Conservation (phyloP, 2,329 filamentous ascomycete genomes). For the Plenodomus lindquistii region DNA sequence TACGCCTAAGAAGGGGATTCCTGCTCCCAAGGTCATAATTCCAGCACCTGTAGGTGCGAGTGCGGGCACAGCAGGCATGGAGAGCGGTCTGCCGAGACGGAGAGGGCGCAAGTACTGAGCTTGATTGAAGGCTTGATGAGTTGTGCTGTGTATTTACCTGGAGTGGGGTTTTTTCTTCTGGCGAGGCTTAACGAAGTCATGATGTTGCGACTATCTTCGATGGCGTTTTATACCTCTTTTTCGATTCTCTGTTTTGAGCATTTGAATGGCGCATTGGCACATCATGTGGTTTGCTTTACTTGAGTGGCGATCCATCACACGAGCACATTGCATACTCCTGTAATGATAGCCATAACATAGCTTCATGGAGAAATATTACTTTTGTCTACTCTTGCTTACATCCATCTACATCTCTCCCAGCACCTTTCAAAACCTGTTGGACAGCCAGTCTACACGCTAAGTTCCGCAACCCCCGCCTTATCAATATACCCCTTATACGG, state of each 20-base stretch:
- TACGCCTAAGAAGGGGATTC: slow-evolving; percentile 38
- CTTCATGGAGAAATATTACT: too few species aligned
- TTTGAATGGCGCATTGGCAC: not conserved
- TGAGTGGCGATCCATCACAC: too few species aligned
- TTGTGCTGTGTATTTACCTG: too few species aligned
- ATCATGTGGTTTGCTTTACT: too few species aligned
- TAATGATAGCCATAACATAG: too few species aligned
- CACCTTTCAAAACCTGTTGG: too few species aligned
- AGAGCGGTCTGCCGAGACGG: slow-evolving; percentile 37
- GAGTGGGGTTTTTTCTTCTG: too few species aligned
- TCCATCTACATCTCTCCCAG: too few species aligned
- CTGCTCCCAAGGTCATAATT: slow-evolving; percentile 23
- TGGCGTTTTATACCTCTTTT: not conserved
- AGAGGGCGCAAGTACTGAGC: slow-evolving; percentile 25
- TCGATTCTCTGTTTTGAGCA: not conserved
- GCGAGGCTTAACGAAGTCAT: not conserved
- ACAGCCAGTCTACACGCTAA: slow-evolving; percentile 28
- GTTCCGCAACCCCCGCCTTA: slow-evolving; percentile 36
- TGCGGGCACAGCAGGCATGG: slow-evolving; percentile 5
- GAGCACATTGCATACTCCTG: too few species aligned
- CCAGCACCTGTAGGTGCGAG: slow-evolving; percentile 12
- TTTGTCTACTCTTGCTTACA: too few species aligned
- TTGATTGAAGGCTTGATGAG: too few species aligned
- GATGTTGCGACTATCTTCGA: not conserved
- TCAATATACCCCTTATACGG: slow-evolving; percentile 55